phyloP scores from a whole-genome alignment of 257 asterid species.

The Nicotiana benthamiana region DNA sequence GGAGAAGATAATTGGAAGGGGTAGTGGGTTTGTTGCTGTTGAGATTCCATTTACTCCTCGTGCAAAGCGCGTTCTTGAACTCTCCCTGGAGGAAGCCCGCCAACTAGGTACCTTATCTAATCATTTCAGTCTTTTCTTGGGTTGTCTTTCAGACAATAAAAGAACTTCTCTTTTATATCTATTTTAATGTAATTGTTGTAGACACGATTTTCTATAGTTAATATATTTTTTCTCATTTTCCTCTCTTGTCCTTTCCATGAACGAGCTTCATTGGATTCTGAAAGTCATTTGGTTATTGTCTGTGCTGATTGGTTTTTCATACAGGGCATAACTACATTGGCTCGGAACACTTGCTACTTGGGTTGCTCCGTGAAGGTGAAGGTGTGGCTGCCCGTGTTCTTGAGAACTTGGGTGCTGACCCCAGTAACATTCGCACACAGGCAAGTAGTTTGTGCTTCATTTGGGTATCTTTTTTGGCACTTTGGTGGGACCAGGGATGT shows the following conservation, averaged over 20 bases:
- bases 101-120: conserved; percentile 67
- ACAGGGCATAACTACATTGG: conserved; percentile 98
- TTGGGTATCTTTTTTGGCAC: neutral
- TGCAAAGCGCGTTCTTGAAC: conserved; percentile 90
- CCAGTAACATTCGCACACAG: conserved; percentile 86
- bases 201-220: neutral
- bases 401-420: conserved; percentile 92
- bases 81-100: conserved; percentile 95
- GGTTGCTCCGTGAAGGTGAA: conserved; percentile 95
- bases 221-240: neutral
- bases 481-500: neutral
- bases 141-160: neutral
- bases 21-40: conserved; percentile 94
- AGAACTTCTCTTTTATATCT: neutral
- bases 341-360: conserved; percentile 92
- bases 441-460: conserved; percentile 21
- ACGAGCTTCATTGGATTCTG: neutral
- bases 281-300: neutral
- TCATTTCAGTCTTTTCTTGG: neutral
- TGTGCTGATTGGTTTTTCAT: conserved; percentile 5
- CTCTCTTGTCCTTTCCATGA: neutral
- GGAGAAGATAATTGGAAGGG: conserved; percentile 94
- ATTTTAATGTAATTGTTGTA: neutral
- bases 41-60: conserved; percentile 99
- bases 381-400: conserved; percentile 98